Percentiles rank a stretch among this genome's conserved stretches.
Conservation (phyloP, 2,329 filamentous ascomycete genomes). For the Aspergillus ibericus region DNA sequence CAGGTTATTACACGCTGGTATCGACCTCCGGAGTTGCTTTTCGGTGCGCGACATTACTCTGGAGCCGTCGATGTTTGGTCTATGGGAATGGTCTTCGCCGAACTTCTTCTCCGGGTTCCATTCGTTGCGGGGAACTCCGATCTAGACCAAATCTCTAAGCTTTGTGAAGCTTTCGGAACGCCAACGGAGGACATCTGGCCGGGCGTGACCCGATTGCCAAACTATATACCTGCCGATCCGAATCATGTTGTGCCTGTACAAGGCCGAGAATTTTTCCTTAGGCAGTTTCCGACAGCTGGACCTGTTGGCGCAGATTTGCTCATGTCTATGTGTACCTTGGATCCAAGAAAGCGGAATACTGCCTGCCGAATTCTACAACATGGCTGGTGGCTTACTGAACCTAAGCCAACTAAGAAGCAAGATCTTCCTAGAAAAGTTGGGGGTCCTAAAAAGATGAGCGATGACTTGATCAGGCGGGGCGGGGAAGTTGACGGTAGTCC, state of each 20-base stretch:
- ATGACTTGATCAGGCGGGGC: constrained; percentile 75
- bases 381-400: constrained; percentile 80
- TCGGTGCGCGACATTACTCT: constrained; percentile 83
- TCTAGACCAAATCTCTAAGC: constrained; percentile 79
- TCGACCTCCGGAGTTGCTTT: constrained; percentile 88
- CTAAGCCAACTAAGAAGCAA: constrained; percentile 77
- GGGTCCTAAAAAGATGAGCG: constrained; percentile 72
- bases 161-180: constrained; percentile 82
- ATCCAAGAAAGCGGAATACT: constrained; percentile 81
- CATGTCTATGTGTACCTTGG: constrained; percentile 78
- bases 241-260: constrained; percentile 58
- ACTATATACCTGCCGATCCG: constrained; percentile 71
- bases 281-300: constrained; percentile 77
- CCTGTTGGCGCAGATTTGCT: constrained; percentile 82
- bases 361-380: constrained; percentile 77
- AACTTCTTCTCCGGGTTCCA: constrained; percentile 78
- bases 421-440: constrained; percentile 77
- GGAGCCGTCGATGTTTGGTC: constrained; percentile 94
- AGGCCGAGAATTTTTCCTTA: constrained; percentile 70
- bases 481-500: constrained; percentile 68
- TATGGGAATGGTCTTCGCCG: constrained; percentile 88
- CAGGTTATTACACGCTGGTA: constrained; percentile 98
- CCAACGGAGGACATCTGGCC: constrained; percentile 96
- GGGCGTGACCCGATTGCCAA: constrained; percentile 75
- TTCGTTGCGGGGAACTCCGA: constrained; percentile 84